phyloP scores from a whole-genome alignment of 768 basidiomycete species.

The Trametes maxima region DNA sequence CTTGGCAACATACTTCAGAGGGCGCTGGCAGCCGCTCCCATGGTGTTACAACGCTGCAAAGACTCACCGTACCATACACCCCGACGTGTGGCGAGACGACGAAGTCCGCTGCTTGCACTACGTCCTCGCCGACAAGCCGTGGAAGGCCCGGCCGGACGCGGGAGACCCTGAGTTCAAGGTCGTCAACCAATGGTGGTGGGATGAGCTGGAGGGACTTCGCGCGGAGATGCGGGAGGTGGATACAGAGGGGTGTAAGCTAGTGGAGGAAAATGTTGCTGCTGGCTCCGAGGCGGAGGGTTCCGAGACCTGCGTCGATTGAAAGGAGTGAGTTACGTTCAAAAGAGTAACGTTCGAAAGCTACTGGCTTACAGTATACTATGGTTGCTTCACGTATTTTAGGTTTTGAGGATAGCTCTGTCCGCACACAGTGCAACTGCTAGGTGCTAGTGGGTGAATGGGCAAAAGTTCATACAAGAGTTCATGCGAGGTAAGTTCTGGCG shows the following conservation, averaged over 20 bases:
- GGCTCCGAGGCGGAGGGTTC: slow-evolving; percentile 20
- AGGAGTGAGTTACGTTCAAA: no score
- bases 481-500: no score
- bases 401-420: no score
- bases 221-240: slow-evolving; percentile 48
- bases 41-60: slow-evolving; percentile 95
- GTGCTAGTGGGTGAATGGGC: no score
- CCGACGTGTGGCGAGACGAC: slow-evolving; percentile 78
- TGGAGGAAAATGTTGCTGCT: slow-evolving; percentile 55
- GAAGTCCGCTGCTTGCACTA: slow-evolving; percentile 89
- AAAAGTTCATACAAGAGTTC: no score
- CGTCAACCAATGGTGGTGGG: slow-evolving; percentile 82
- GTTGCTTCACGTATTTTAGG: no score
- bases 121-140: slow-evolving; percentile 86
- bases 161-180: slow-evolving; percentile 48
- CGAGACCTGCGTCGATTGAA: no score
- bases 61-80: slow-evolving; percentile 75
- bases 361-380: no score
- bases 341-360: no score
- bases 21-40: slow-evolving; percentile 75
- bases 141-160: slow-evolving; percentile 57
- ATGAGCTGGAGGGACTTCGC: slow-evolving; percentile 47
- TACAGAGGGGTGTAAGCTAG: slow-evolving; percentile 50
- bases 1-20: slow-evolving; percentile 76
- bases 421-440: no score